Evolutionary conservation across 306 rosid genomes (phyloP).

Genomic region (Astragalus glycyphyllos): DNA sequence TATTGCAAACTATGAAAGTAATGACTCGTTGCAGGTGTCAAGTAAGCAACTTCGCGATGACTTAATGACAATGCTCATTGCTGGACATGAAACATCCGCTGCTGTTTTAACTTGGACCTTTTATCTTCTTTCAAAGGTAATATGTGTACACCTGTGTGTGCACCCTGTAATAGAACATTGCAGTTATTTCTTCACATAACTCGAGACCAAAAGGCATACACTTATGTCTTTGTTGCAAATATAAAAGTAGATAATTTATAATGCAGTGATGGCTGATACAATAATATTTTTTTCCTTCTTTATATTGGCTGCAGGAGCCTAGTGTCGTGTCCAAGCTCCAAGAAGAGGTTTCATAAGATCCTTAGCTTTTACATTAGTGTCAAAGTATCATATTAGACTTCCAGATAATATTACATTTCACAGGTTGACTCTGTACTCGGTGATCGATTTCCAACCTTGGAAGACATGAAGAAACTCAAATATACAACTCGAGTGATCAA

Average conservation of each 20-base stretch:
- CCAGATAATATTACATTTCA: constrained; percentile 4
- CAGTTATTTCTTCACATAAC: background rate
- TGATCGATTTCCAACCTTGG: constrained; percentile 85
- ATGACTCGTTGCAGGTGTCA: constrained; percentile 69
- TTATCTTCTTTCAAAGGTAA: constrained; percentile 87
- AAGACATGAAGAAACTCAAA: constrained; percentile 92
- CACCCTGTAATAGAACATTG: background rate
- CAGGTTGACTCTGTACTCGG: constrained; percentile 90
- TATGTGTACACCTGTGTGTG: background rate
- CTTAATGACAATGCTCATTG: constrained; percentile 98
- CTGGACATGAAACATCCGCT: constrained; percentile 99
- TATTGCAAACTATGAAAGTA: constrained; percentile 30
- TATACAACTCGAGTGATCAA: constrained; percentile 95
- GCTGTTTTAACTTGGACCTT: constrained; percentile 99
- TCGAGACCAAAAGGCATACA: background rate
- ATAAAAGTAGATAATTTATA: constrained; percentile 6
- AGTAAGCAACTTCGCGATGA: constrained; percentile 99
- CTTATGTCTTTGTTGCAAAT: constrained; percentile 6
- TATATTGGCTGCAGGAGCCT: constrained; percentile 76
- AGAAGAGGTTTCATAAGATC: constrained; percentile 74
- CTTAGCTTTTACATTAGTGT: constrained; percentile 33
- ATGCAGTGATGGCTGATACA: constrained; percentile 35
- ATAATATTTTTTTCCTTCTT: constrained; percentile 34
- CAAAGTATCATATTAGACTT: constrained; percentile 27
- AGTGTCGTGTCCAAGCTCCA: constrained; percentile 83